Conservation (phyloP, 192 early-diverging fungal species). For the Oehlia diaphana region DNA sequence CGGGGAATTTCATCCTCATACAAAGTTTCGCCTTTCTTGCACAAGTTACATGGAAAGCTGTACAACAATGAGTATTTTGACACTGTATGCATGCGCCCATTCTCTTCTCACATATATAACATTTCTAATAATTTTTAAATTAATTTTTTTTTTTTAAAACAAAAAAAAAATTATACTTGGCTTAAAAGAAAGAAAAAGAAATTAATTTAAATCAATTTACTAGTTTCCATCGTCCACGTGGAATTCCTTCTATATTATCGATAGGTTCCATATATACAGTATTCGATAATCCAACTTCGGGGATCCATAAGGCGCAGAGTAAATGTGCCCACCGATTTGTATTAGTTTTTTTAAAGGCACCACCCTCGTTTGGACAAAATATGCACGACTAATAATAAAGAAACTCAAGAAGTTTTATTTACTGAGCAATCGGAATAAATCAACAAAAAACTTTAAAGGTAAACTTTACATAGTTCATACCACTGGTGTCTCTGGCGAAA, state of each 20-base stretch:
- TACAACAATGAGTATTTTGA: conserved; percentile 82
- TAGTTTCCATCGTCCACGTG: conserved; percentile 84
- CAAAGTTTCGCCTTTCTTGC: conserved; percentile 84
- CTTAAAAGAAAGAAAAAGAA: neutral
- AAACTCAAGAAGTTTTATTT: neutral
- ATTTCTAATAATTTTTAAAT: conserved; percentile 39
- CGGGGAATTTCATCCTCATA: conserved; percentile 77
- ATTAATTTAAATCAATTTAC: conserved; percentile 32
- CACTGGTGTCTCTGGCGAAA: conserved; percentile 87
- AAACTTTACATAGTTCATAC: conserved; percentile 34
- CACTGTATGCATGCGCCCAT: conserved; percentile 97
- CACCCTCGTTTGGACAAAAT: conserved; percentile 90
- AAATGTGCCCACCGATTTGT: conserved; percentile 95
- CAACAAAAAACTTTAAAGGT: neutral
- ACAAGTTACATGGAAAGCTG: conserved; percentile 92
- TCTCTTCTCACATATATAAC: conserved; percentile 82
- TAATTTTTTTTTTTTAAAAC: neutral
- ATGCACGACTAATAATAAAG: conserved; percentile 65
- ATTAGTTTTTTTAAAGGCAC: conserved; percentile 95
- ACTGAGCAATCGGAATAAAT: neutral
- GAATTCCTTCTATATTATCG: conserved; percentile 88
- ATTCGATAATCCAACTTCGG: conserved; percentile 87
- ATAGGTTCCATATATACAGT: conserved; percentile 98
- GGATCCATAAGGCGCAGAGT: conserved; percentile 96
- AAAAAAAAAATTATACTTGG: conserved; percentile 18